A percentile compares a stretch with the other conserved stretches of the same genome.
Conservation (phyloP, 202 grass and related monocot species). For the Musa balbisiana region DNA sequence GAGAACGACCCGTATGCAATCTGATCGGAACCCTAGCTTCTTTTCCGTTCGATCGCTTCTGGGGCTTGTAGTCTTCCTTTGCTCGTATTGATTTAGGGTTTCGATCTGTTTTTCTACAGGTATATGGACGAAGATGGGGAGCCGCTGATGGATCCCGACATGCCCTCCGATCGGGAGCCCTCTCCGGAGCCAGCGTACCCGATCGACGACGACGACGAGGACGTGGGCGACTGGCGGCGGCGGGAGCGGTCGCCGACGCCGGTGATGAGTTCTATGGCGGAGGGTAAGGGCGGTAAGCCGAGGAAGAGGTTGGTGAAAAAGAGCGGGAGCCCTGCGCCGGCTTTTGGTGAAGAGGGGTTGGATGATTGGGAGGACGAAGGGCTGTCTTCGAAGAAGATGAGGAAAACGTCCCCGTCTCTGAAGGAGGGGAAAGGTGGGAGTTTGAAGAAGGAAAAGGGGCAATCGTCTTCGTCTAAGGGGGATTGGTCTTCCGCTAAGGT, state of each 20-base stretch:
- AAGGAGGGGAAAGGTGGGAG: constrained; percentile 44
- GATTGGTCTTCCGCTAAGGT: constrained; percentile 25
- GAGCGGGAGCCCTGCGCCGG: not conserved
- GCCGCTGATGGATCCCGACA: constrained; percentile 67
- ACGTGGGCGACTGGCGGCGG: constrained; percentile 27
- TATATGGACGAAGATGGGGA: constrained; percentile 85
- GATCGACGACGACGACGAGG: constrained; percentile 33
- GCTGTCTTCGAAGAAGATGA: constrained; percentile 24
- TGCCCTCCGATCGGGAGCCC: constrained; percentile 27
- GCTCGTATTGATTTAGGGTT: constrained; percentile 2
- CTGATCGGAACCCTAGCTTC: not conserved
- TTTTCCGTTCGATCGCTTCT: not conserved
- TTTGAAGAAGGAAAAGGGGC: constrained; percentile 43
- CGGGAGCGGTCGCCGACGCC: constrained; percentile 72
- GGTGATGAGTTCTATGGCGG: constrained; percentile 37
- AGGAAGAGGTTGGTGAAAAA: constrained; percentile 87
- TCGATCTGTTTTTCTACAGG: constrained; percentile 23
- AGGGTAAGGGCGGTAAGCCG: constrained; percentile 35
- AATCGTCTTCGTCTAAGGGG: constrained; percentile 20
- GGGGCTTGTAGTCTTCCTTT: not conserved
- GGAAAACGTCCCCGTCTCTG: constrained; percentile 39
- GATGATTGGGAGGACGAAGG: constrained; percentile 14
- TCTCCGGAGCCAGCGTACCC: constrained; percentile 43
- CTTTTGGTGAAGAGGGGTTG: constrained; percentile 2
- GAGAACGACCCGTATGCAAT: constrained; percentile 43